Evolutionary conservation across 2,329 filamentous ascomycete genomes (phyloP).

Genomic region (Penicillium corylophilum): DNA sequence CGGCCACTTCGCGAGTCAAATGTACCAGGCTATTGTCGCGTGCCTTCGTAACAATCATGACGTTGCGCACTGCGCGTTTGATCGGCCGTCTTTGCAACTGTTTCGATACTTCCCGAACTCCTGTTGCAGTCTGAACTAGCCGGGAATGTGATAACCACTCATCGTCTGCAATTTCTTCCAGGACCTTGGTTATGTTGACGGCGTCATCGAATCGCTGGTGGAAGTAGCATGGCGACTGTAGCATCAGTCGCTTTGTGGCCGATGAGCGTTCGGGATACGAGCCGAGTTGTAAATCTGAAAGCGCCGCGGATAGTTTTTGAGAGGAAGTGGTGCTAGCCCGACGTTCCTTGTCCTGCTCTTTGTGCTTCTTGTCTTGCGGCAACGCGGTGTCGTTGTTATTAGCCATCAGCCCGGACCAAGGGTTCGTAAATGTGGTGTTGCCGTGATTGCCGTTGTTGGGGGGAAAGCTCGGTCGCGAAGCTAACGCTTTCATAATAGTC

Average conservation of each 20-base stretch:
- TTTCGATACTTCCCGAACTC: constrained; percentile 91
- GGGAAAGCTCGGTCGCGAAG: constrained; percentile 58
- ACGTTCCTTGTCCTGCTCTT: constrained; percentile 27
- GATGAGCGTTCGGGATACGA: constrained; percentile 45
- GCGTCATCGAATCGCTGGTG: constrained; percentile 96
- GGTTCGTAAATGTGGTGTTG: constrained; percentile 55
- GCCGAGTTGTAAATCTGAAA: constrained; percentile 52
- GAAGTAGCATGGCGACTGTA: constrained; percentile 96
- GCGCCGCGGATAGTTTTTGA: constrained; percentile 62
- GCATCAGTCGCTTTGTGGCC: constrained; percentile 55
- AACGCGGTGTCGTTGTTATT: constrained; percentile 20
- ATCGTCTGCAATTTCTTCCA: constrained; percentile 87
- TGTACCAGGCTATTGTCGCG: constrained; percentile 90
- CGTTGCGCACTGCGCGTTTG: constrained; percentile 83
- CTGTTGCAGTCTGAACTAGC: constrained; percentile 90
- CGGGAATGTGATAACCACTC: constrained; percentile 91
- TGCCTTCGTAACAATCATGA: constrained; percentile 99
- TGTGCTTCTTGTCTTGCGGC: neutral
- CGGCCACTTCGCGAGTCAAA: constrained; percentile 80
- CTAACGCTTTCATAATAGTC: constrained; percentile 78
- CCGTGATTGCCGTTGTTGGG: constrained; percentile 48
- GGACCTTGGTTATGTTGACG: constrained; percentile 88
- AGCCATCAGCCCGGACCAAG: constrained; percentile 62
- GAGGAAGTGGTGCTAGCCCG: constrained; percentile 50
- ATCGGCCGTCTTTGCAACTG: constrained; percentile 90